Evolutionary conservation across 2,329 filamentous ascomycete genomes (phyloP), one percentile per base, ranked within the genome.

Genomic region (Cytospora schulzeri): DNA sequence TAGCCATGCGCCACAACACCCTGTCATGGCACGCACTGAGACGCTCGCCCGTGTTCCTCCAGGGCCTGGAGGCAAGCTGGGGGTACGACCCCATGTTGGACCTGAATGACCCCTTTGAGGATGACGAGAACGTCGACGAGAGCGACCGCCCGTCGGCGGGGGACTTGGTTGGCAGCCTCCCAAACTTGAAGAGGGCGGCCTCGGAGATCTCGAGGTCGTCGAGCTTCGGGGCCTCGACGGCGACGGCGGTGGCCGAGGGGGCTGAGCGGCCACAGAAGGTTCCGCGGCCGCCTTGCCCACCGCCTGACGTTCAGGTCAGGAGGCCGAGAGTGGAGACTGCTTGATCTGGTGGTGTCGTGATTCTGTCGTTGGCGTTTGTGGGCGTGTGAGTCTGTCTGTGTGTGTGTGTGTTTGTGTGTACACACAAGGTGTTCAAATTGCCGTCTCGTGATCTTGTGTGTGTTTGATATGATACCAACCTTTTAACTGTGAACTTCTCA

Each of bases 41-140:
- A 61, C 75, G 78, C 38, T 78, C 81, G 4, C 79, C 81, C 0
- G 75, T 81, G 2, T 83, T 80, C 66, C 74, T 83, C 8, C 77
- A 82, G 15, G 83, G 83, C 2, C 76, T 88, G 0, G 85, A 87
- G 68, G 78, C 77, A 4, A 80, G 81, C 67, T 88, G 85, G 85
- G 77, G 73, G 0, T 79, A 80, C 63, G 84, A 87, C 64, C 69
- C 74, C 7, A 73, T 80, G 50, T 77, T 88, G 9, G 85, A 88
- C 70, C 74, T 70, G 1, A 71, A 72, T 54, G 73, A 75, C 28
- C 74, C 73, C 14, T 76, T 74, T 35, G 76, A 77, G 24, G 74
- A 75, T 62, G 74, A 75, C 57, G 70, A 69, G 63, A 69, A 68
- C n/a, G 65, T 70, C 12, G 76, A 78, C 19, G 76, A 78, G 50